Conservation (phyloP, 2,329 filamentous ascomycete species). For the Calonectria pauciramosa region DNA sequence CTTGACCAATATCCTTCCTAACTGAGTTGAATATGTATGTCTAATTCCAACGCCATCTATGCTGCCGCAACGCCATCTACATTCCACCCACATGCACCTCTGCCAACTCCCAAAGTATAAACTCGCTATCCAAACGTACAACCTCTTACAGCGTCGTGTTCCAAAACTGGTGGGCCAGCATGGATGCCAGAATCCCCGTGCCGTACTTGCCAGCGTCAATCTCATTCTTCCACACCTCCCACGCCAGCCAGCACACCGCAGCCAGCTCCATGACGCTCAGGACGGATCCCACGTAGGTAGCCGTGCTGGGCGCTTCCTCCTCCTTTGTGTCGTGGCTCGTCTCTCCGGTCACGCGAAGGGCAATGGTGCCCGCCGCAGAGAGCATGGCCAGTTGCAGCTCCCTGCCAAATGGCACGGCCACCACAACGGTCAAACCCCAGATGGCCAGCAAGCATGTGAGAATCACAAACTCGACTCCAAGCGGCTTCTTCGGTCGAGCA, state of each 20-base stretch:
- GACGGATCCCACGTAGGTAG: slow-evolving; percentile 42
- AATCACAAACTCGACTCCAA: slow-evolving; percentile 39
- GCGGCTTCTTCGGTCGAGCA: slow-evolving; percentile 13
- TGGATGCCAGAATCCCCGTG: slow-evolving; percentile 44
- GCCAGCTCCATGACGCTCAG: slow-evolving; percentile 50
- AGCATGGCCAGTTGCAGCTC: slow-evolving; percentile 47
- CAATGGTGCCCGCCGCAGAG: slow-evolving; percentile 46
- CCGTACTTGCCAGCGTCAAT: slow-evolving; percentile 45
- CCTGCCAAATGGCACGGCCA: slow-evolving; percentile 41
- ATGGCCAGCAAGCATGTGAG: slow-evolving; percentile 39
- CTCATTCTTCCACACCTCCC: slow-evolving; percentile 47
- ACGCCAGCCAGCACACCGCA: slow-evolving; percentile 51
- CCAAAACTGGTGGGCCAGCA: slow-evolving; percentile 51
- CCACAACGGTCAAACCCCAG: slow-evolving; percentile 43
- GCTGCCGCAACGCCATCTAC: slow-evolving; percentile 6
- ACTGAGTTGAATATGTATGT: neutral
- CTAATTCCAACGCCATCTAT: slow-evolving; percentile 19
- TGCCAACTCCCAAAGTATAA: slow-evolving; percentile 13
- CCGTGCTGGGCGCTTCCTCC: slow-evolving; percentile 32
- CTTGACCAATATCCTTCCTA: neutral
- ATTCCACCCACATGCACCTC: slow-evolving; percentile 3
- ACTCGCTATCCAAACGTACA: slow-evolving; percentile 1
- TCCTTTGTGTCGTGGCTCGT: slow-evolving; percentile 33
- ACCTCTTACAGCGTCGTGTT: slow-evolving; percentile 35
- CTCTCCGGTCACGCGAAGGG: slow-evolving; percentile 48